phyloP scores from a whole-genome alignment of 1,284 basidiomycete species.

The Trichosporon sp. region DNA sequence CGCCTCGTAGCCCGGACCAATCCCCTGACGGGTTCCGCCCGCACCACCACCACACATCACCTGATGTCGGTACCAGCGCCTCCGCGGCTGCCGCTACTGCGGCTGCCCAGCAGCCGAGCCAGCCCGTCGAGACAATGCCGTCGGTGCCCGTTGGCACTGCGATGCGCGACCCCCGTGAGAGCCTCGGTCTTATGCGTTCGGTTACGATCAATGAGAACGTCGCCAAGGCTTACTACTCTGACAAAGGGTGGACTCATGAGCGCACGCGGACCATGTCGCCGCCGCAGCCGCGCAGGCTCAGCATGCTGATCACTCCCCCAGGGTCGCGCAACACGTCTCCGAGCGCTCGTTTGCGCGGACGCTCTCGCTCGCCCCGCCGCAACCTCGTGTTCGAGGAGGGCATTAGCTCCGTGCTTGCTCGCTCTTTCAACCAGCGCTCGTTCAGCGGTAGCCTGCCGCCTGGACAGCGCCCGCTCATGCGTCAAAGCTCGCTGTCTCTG shows the following conservation, averaged over 20 bases:
- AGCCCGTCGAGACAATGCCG: constrained; percentile 7
- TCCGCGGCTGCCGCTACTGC: neutral
- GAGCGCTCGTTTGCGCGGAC: constrained; percentile 32
- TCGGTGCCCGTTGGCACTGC: constrained; percentile 13
- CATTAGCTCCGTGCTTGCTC: constrained; percentile 44
- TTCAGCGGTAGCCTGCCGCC: constrained; percentile 27
- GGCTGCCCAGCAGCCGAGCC: constrained; percentile 10
- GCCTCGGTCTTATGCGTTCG: constrained; percentile 11
- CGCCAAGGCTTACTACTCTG: constrained; percentile 22
- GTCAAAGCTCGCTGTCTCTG: constrained; percentile 30
- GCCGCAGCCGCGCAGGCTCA: constrained; percentile 42
- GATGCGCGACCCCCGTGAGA: constrained; percentile 14
- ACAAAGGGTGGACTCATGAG: constrained; percentile 17
- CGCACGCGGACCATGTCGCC: constrained; percentile 22
- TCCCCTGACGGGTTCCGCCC: constrained; percentile 14
- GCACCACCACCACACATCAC: neutral
- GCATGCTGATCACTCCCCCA: constrained; percentile 48
- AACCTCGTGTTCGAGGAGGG: constrained; percentile 43
- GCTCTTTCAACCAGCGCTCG: constrained; percentile 31
- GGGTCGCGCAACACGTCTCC: constrained; percentile 44
- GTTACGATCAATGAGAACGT: constrained; percentile 29
- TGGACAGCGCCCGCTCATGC: constrained; percentile 26
- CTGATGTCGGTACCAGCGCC: neutral
- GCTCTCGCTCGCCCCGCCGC: constrained; percentile 33
- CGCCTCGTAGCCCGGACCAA: neutral